phyloP scores from a whole-genome alignment of 169 alveolate species.

The Plasmodium blacklocki region DNA sequence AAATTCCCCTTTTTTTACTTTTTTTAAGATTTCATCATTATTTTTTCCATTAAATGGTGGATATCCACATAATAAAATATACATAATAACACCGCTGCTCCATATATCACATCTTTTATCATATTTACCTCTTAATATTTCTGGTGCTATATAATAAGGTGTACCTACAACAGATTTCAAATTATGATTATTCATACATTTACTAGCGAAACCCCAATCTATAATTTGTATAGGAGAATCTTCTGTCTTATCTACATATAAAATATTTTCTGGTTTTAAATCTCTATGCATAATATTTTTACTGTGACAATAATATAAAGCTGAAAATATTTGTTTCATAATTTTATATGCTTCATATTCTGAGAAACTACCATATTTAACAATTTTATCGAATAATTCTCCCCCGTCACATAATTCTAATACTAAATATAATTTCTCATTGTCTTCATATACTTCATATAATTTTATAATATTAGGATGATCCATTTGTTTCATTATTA shows the following conservation, averaged over 20 bases:
- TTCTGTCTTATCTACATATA: conserved; percentile 89
- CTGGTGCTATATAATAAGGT: conserved; percentile 98
- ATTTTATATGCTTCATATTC: conserved; percentile 93
- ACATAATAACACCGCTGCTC: conserved; percentile 94
- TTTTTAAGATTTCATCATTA: conserved; percentile 88
- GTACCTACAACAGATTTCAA: conserved; percentile 92
- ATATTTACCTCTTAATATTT: conserved; percentile 93
- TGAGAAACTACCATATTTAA: conserved; percentile 89
- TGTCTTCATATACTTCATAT: conserved; percentile 93
- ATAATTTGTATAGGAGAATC: conserved; percentile 93
- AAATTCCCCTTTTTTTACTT: conserved; percentile 89
- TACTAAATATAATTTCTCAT: conserved; percentile 91
- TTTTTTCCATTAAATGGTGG: conserved; percentile 92
- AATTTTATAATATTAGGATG: conserved; percentile 93
- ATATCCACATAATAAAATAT: conserved; percentile 85
- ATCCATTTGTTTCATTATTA: conserved; percentile 92
- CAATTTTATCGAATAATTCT: conserved; percentile 96
- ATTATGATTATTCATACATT: conserved; percentile 89
- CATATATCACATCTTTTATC: conserved; percentile 96
- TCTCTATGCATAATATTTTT: conserved; percentile 96
- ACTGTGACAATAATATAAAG: conserved; percentile 94
- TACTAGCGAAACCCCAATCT: conserved; percentile 95
- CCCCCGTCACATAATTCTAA: conserved; percentile 96
- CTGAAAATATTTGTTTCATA: conserved; percentile 94
- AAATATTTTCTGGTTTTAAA: conserved; percentile 97